Evolutionary conservation across 1,284 basidiomycete species (phyloP).

Genomic region (Cystobasidium sp.): DNA sequence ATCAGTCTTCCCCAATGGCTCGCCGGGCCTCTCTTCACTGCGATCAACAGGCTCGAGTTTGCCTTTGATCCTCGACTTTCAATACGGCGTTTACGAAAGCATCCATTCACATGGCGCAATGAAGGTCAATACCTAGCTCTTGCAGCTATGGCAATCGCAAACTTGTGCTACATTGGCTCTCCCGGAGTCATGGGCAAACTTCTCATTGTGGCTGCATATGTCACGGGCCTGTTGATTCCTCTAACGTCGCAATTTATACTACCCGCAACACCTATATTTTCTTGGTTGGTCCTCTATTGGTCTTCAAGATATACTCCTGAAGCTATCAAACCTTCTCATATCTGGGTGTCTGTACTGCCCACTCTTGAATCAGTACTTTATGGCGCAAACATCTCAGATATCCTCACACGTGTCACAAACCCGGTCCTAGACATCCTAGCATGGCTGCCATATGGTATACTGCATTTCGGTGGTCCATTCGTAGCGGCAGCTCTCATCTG

Average conservation of each 20-base stretch:
- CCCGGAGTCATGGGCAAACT: slow-evolving; percentile 30
- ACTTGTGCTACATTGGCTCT: slow-evolving; percentile 30
- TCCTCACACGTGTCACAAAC: slow-evolving; percentile 91
- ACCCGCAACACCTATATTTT: slow-evolving; percentile 82
- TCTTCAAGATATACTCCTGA: slow-evolving; percentile 82
- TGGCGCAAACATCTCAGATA: slow-evolving; percentile 95
- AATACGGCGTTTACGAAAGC: slow-evolving; percentile 20
- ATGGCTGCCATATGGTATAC: slow-evolving; percentile 93
- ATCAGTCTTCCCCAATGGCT: slow-evolving; percentile 34
- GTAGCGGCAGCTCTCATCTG: slow-evolving; percentile 76
- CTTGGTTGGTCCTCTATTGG: slow-evolving; percentile 77
- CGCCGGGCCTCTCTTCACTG: slow-evolving; percentile 29
- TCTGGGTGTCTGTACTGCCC: slow-evolving; percentile 89
- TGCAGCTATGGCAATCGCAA: slow-evolving; percentile 31
- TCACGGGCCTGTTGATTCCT: slow-evolving; percentile 69
- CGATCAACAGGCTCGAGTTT: slow-evolving; percentile 42
- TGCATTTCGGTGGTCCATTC: slow-evolving; percentile 85
- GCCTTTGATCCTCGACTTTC: slow-evolving; percentile 30
- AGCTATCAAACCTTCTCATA: slow-evolving; percentile 68
- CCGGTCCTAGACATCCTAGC: slow-evolving; percentile 88
- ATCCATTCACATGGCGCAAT: slow-evolving; percentile 38
- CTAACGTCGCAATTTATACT: slow-evolving; percentile 90
- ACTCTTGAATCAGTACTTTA: slow-evolving; percentile 93
- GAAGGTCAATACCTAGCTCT: slow-evolving; percentile 45
- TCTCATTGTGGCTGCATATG: slow-evolving; percentile 40